Conservation (phyloP, 2,329 filamentous ascomycete genomes). For the Cladophialophora bantiana region DNA sequence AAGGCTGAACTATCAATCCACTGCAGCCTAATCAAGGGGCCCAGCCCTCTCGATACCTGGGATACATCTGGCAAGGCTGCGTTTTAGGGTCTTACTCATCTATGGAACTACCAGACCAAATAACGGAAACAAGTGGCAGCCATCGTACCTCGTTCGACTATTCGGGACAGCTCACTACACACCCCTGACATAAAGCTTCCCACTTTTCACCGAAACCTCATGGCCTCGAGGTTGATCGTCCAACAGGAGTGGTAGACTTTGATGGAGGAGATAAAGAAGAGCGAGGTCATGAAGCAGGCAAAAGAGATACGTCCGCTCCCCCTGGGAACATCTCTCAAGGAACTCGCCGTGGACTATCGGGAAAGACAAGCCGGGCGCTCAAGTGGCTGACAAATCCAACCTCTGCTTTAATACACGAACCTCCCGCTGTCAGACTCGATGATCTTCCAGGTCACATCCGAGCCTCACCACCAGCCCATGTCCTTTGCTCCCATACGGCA, state of each 20-base stretch:
- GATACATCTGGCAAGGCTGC: neutral
- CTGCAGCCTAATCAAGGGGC: slow-evolving; percentile 1
- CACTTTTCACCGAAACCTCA: neutral
- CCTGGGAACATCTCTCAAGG: neutral
- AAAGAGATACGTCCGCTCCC: neutral
- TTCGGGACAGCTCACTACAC: neutral
- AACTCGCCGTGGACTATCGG: neutral
- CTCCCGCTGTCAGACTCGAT: neutral
- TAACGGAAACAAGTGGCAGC: neutral
- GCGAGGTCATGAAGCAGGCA: neutral
- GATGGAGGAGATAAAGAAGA: neutral
- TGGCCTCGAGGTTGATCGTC: neutral
- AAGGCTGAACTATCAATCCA: neutral
- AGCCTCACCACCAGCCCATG: slow-evolving; percentile 9
- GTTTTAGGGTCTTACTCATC: neutral
- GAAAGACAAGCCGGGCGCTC: neutral
- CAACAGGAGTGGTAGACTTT: neutral
- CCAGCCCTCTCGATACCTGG: neutral
- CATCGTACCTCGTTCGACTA: neutral
- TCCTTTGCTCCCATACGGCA: slow-evolving; percentile 21
- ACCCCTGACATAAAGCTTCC: neutral
- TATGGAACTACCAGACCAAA: neutral
- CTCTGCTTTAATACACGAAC: neutral
- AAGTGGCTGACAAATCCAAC: slow-evolving; percentile 24
- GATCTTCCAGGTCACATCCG: neutral